phyloP scores from a whole-genome alignment of 768 basidiomycete genomes.

The Phylloporus sp. region DNA sequence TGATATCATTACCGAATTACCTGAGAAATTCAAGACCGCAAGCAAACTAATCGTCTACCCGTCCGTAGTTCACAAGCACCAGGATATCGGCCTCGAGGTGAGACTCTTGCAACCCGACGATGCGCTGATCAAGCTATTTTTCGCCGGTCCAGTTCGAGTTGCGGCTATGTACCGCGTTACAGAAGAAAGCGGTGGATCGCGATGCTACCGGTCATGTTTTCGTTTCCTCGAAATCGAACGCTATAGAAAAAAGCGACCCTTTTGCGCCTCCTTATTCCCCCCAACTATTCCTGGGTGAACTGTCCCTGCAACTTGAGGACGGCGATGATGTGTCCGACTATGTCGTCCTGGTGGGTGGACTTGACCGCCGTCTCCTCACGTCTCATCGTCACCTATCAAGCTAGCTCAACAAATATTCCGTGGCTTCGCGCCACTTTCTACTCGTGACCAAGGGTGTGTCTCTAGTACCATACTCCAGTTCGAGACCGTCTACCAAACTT shows the following conservation, averaged over 20 bases:
- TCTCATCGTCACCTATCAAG: slow-evolving; percentile 1
- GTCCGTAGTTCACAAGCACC: slow-evolving; percentile 58
- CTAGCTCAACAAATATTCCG: slow-evolving; percentile 83
- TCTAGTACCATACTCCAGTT: not conserved
- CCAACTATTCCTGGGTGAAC: slow-evolving; percentile 69
- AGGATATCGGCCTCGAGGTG: slow-evolving; percentile 64
- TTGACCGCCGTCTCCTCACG: not conserved
- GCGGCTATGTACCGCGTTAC: slow-evolving; percentile 77
- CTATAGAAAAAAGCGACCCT: slow-evolving; percentile 47
- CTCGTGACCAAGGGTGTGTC: slow-evolving; percentile 76
- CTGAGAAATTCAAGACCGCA: slow-evolving; percentile 54
- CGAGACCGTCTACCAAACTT: not conserved
- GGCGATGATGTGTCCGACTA: slow-evolving; percentile 52
- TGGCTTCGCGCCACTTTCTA: slow-evolving; percentile 83
- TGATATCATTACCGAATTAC: slow-evolving; percentile 53
- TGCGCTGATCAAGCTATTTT: not conserved
- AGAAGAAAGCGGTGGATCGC: slow-evolving; percentile 63
- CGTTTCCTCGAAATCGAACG: slow-evolving; percentile 21
- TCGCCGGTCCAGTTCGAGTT: slow-evolving; percentile 69
- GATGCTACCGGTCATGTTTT: slow-evolving; percentile 37
- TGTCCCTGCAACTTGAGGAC: slow-evolving; percentile 48
- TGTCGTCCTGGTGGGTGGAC: slow-evolving; percentile 58
- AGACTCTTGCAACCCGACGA: slow-evolving; percentile 3
- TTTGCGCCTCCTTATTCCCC: slow-evolving; percentile 84
- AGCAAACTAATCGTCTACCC: slow-evolving; percentile 74